A percentile compares a stretch with the other conserved stretches of the same genome.
Evolutionary conservation across 176 grass and related monocot species (phyloP).

Genomic region (Puccinellia tenuiflora): DNA sequence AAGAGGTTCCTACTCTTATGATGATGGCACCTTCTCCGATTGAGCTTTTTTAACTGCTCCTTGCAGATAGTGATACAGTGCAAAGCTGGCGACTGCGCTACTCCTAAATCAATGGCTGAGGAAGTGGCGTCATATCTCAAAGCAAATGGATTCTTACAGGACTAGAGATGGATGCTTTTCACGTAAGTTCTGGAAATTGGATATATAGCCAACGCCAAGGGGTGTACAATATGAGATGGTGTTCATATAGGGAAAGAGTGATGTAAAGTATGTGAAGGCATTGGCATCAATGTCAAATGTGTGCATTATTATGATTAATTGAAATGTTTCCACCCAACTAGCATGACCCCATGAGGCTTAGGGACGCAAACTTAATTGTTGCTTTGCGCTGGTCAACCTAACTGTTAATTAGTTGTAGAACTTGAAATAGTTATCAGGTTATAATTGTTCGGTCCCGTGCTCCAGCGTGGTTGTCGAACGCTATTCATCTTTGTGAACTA

Average conservation of each 20-base stretch:
- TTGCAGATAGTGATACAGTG: constrained; percentile 75
- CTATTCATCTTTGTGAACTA: not conserved
- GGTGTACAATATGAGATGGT: not conserved
- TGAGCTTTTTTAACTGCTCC: not conserved
- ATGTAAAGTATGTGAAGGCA: not conserved
- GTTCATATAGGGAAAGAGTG: not conserved
- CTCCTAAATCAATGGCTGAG: constrained; percentile 60
- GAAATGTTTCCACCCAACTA: not conserved
- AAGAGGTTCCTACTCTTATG: not conserved
- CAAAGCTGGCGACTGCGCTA: constrained; percentile 45
- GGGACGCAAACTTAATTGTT: not conserved
- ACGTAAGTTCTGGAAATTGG: not conserved
- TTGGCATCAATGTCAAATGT: not conserved
- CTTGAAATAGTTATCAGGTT: not conserved
- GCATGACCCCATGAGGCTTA: not conserved
- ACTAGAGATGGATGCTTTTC: constrained; percentile 1
- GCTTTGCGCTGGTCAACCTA: not conserved
- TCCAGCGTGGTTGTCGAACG: not conserved
- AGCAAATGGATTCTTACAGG: constrained; percentile 53
- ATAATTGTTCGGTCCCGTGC: not conserved
- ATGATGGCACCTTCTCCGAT: not conserved
- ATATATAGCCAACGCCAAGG: not conserved
- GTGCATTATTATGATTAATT: not conserved
- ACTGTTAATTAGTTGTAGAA: not conserved
- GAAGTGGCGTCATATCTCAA: constrained; percentile 68